Evolutionary conservation across 148 eudicot species (phyloP).

Genomic region (Oxyria digyna): DNA sequence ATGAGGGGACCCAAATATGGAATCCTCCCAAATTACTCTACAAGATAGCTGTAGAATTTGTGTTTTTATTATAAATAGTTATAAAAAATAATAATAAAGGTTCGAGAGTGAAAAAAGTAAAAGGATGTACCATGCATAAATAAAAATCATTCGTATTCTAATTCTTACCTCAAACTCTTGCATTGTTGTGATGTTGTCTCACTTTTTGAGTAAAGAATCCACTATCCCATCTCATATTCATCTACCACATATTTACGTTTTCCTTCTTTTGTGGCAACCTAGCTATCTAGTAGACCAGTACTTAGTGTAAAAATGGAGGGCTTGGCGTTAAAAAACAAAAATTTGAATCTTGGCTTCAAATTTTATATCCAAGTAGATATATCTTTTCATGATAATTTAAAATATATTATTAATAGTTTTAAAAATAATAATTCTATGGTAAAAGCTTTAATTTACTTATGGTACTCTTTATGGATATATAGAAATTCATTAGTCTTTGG

Average conservation of each 20-base stretch:
- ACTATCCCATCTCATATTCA: not conserved
- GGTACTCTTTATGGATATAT: too few species aligned
- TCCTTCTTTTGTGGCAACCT: not conserved
- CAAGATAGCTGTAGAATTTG: not conserved
- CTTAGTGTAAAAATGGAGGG: too few species aligned
- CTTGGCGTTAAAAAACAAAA: too few species aligned
- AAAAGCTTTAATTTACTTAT: too few species aligned
- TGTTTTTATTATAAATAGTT: not conserved
- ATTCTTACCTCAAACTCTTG: conserved; percentile 5
- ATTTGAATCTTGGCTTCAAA: too few species aligned
- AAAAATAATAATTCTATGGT: too few species aligned
- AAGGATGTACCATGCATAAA: too few species aligned
- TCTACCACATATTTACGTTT: not conserved
- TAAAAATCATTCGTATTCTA: not conserved
- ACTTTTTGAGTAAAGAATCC: conserved; percentile 6
- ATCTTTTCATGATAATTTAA: too few species aligned
- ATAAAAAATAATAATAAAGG: not conserved
- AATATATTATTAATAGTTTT: too few species aligned
- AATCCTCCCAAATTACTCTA: not conserved
- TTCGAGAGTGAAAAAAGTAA: not conserved
- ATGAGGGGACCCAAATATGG: not conserved
- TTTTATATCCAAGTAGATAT: too few species aligned
- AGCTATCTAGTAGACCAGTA: too few species aligned
- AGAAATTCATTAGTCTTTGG: too few species aligned
- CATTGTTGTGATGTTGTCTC: conserved; percentile 8